A percentile compares a stretch with the other conserved stretches of the same genome.
Evolutionary conservation across 352 stramenopile genomes (phyloP).

Genomic region (Globisporangium abappressorium): DNA sequence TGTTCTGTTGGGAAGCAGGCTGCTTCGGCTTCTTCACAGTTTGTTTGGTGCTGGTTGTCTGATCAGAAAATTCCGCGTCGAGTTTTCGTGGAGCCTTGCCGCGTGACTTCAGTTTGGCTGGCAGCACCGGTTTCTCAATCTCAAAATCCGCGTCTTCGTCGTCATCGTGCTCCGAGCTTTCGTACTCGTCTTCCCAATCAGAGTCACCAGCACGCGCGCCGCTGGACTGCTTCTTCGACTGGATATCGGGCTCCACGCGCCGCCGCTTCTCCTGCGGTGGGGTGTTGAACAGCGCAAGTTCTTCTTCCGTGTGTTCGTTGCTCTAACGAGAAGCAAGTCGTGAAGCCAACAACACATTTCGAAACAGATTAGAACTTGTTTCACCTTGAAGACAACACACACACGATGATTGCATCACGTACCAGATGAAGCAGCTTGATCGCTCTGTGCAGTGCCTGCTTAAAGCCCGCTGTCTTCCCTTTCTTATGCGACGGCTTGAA

Average conservation of each 20-base stretch:
- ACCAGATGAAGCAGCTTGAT: conserved; percentile 47
- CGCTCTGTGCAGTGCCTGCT: conserved; percentile 32
- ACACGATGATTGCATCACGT: conserved; percentile 4
- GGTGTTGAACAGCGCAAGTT: conserved; percentile 35
- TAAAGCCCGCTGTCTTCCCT: conserved; percentile 21
- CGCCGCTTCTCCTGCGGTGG: conserved; percentile 34
- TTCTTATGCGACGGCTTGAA: conserved; percentile 23
- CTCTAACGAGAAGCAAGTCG: conserved; percentile 16
- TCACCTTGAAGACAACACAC: neutral
- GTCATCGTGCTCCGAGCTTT: conserved; percentile 12
- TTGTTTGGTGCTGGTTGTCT: neutral
- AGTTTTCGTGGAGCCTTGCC: neutral
- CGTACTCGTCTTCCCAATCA: conserved; percentile 15
- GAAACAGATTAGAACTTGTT: neutral
- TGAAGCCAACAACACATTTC: neutral
- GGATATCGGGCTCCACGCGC: conserved; percentile 21
- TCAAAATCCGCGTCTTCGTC: conserved; percentile 10
- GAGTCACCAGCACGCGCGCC: conserved; percentile 11
- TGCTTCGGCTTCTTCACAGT: neutral
- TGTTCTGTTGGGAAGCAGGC: neutral
- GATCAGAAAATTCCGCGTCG: neutral
- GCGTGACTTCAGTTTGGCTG: conserved; percentile 6
- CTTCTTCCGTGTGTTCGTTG: conserved; percentile 26
- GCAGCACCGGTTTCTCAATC: neutral
- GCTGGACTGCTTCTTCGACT: conserved; percentile 3